Percentiles rank a stretch among this genome's conserved stretches.
Evolutionary conservation across 2,329 filamentous ascomycete species (phyloP).

Genomic region (Cyanodermella asteris): DNA sequence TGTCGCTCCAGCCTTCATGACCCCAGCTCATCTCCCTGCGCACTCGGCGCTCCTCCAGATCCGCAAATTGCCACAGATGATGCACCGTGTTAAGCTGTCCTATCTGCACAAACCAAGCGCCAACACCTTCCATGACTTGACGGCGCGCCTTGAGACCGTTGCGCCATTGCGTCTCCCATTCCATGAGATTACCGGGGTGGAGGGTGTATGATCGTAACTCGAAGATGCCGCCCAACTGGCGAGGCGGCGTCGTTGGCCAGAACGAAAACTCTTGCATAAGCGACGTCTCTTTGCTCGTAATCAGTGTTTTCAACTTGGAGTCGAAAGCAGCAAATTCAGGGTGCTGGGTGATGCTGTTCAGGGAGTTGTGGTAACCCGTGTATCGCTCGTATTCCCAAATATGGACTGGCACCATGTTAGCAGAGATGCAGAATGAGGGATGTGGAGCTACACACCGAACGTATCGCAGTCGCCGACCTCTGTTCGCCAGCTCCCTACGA

Average conservation of each 20-base stretch:
- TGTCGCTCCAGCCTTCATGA: constrained; percentile 87
- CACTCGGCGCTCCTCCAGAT: constrained; percentile 78
- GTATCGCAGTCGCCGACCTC: constrained; percentile 95
- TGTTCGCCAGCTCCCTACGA: constrained; percentile 95
- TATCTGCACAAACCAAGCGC: constrained; percentile 97
- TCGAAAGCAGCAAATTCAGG: constrained; percentile 73
- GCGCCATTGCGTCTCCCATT: constrained; percentile 98
- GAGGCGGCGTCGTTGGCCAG: constrained; percentile 87
- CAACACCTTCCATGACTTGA: constrained; percentile 96
- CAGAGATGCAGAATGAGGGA: constrained; percentile 1
- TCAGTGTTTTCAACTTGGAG: constrained; percentile 61
- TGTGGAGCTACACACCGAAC: constrained; percentile 43
- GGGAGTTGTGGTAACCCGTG: constrained; percentile 79
- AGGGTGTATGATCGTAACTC: constrained; percentile 93
- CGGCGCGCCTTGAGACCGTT: constrained; percentile 72
- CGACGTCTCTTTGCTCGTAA: constrained; percentile 64
- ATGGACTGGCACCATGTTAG: constrained; percentile 45
- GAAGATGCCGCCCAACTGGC: constrained; percentile 76
- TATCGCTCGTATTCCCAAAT: constrained; percentile 99
- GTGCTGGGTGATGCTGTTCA: constrained; percentile 63
- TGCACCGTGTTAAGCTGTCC: constrained; percentile 95
- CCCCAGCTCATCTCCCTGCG: constrained; percentile 88
- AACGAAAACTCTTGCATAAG: constrained; percentile 99
- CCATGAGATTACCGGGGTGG: constrained; percentile 81
- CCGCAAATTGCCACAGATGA: constrained; percentile 95